Conservation (phyloP, 2,329 filamentous ascomycete genomes). For the Metarhizium robertsii region DNA sequence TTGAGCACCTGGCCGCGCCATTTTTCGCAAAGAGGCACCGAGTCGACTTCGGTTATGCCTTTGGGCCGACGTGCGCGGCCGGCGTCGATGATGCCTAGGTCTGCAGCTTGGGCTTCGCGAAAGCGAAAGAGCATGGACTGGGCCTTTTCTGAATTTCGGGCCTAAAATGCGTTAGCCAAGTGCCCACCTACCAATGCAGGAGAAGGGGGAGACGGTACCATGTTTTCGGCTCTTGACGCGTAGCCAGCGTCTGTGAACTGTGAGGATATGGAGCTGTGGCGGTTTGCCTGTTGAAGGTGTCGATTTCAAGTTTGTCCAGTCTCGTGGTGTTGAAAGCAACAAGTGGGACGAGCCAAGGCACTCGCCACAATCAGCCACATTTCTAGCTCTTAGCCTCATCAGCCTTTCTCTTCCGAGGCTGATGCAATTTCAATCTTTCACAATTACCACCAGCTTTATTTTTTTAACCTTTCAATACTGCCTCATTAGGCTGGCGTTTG, state of each 20-base stretch:
- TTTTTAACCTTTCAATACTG: neutral
- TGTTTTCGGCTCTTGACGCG: neutral
- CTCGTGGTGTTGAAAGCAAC: neutral
- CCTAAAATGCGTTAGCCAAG: conserved; percentile 37
- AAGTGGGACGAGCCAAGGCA: neutral
- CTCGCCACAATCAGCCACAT: neutral
- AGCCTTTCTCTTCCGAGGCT: neutral
- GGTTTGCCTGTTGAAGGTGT: neutral
- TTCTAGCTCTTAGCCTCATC: neutral
- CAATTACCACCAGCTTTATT: neutral
- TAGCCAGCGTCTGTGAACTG: neutral
- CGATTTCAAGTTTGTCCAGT: neutral
- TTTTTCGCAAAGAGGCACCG: conserved; percentile 84
- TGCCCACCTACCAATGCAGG: neutral
- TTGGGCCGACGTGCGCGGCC: conserved; percentile 84
- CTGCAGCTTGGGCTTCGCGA: conserved; percentile 90
- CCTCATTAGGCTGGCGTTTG: neutral
- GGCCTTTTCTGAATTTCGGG: conserved; percentile 95
- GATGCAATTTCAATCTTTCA: neutral
- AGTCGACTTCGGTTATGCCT: conserved; percentile 76
- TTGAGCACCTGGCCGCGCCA: conserved; percentile 97
- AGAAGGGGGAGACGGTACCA: neutral
- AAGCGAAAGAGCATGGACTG: conserved; percentile 99
- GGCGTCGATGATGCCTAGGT: conserved; percentile 91
- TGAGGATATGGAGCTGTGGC: neutral